Evolutionary conservation across 2,329 filamentous ascomycete genomes (phyloP).

Genomic region (Colletotrichum noveboracense): DNA sequence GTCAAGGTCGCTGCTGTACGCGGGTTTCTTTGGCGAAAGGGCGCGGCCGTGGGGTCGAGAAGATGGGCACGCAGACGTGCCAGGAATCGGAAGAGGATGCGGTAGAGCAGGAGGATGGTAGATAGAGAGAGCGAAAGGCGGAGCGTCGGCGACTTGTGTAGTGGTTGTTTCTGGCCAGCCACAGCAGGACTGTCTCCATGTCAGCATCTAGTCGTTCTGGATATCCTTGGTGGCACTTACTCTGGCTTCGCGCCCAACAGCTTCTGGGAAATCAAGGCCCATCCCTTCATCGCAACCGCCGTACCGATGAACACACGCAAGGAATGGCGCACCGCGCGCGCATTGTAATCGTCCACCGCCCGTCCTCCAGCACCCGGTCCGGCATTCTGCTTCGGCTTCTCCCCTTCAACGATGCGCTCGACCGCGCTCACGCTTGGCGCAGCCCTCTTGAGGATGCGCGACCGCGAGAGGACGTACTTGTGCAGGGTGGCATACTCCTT

Average conservation of each 20-base stretch:
- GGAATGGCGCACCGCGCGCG: conserved; percentile 72
- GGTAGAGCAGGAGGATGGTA: conserved; percentile 85
- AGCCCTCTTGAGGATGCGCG: conserved; percentile 59
- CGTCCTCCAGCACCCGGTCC: conserved; percentile 36
- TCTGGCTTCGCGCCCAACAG: conserved; percentile 51
- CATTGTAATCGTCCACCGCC: conserved; percentile 67
- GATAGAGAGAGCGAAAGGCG: conserved; percentile 84
- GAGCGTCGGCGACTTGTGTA: conserved; percentile 71
- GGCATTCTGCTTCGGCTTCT: conserved; percentile 29
- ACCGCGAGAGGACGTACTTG: conserved; percentile 79
- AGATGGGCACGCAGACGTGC: conserved; percentile 78
- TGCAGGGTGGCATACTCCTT: conserved; percentile 87
- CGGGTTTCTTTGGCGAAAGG: conserved; percentile 85
- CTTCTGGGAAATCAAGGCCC: conserved; percentile 53
- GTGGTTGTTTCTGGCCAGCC: conserved; percentile 52
- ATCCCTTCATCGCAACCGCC: conserved; percentile 67
- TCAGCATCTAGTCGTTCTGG: not conserved
- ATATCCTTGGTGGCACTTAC: conserved; percentile 36
- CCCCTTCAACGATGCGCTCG: conserved; percentile 46
- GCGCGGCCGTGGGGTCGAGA: conserved; percentile 77
- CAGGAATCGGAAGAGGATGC: conserved; percentile 90
- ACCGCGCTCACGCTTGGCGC: conserved; percentile 62
- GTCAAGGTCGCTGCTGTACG: conserved; percentile 76
- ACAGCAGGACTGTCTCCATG: conserved; percentile 24
- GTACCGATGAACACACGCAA: conserved; percentile 73